These are phyloP conservation scores for Agrostemma githago DNA, from an alignment of 148 eudicot species.

Conservation along the genomic window DNA sequence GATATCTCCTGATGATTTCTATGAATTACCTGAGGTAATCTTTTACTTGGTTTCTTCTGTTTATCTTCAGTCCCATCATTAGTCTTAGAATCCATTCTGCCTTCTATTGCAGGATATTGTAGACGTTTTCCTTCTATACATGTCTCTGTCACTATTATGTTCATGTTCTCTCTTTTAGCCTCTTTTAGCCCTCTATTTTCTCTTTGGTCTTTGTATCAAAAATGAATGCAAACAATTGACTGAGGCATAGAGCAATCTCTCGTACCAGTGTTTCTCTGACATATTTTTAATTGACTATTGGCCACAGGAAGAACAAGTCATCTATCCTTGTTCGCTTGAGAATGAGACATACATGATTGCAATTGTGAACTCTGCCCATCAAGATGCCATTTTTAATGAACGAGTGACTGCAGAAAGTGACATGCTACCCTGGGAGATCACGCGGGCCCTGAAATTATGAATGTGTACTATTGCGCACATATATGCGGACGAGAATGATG, in stretches of 20 bases:
- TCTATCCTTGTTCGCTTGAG: conserved; percentile 81
- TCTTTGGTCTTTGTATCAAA: not conserved
- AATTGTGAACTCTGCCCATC: conserved; percentile 50
- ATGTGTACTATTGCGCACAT: not conserved
- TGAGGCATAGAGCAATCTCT: not conserved
- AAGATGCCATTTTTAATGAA: conserved; percentile 34
- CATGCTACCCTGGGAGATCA: conserved; percentile 62
- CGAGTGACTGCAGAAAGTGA: conserved; percentile 36
- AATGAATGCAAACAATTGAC: not conserved
- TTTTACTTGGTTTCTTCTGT: not conserved
- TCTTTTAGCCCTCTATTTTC: not conserved
- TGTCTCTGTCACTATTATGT: not conserved
- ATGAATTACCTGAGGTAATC: conserved; percentile 76
- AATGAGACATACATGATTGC: conserved; percentile 67
- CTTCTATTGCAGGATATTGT: not conserved
- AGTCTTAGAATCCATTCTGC: not conserved
- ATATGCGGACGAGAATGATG: not conserved
- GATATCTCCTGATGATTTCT: conserved; percentile 86
- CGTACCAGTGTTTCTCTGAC: not conserved
- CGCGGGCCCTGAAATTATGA: conserved; percentile 62
- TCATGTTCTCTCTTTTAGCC: not conserved
- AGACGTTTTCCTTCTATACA: not conserved
- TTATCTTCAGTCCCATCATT: not conserved
- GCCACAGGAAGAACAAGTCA: conserved; percentile 83
- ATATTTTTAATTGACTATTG: not conserved